phyloP scores from a whole-genome alignment of 148 eudicot genomes.

The Camellia lanceoleosa region DNA sequence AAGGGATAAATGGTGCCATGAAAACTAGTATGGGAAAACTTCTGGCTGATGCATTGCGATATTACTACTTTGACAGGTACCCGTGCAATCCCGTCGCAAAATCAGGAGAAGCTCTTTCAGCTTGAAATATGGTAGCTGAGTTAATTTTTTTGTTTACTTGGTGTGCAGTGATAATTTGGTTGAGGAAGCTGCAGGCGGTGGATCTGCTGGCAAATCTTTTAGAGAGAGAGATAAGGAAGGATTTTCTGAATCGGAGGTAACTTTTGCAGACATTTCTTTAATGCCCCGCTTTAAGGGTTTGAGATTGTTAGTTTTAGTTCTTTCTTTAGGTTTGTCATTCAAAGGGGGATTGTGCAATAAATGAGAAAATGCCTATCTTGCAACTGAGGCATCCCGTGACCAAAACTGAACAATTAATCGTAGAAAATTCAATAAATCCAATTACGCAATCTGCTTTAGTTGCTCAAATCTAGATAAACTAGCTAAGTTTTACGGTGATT shows the following conservation, averaged over 20 bases:
- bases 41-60: conserved; percentile 68
- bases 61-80: conserved; percentile 90
- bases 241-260: conserved; percentile 78
- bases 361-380: not conserved
- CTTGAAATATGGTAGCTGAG: not conserved
- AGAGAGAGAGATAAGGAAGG: conserved; percentile 68
- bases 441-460: not conserved
- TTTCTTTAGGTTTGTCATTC: not conserved
- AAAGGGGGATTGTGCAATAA: not conserved
- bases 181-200: conserved; percentile 82
- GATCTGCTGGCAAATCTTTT: conserved; percentile 50
- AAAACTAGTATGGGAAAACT: conserved; percentile 62
- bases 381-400: not conserved
- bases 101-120: not conserved
- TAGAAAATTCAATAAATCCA: not conserved
- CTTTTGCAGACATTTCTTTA: not conserved
- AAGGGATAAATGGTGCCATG: conserved; percentile 63
- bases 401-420: not conserved
- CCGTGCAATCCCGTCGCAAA: conserved; percentile 2
- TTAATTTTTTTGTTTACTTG: conserved; percentile 10
- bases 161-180: conserved; percentile 65
- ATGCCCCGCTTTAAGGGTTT: not conserved
- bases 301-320: not conserved
- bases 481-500: not conserved
- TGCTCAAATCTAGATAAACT: not conserved